A percentile compares a stretch with the other conserved stretches of the same genome.
Evolutionary conservation across 306 rosid species (phyloP).

Genomic region (Cicer chorassanicum): DNA sequence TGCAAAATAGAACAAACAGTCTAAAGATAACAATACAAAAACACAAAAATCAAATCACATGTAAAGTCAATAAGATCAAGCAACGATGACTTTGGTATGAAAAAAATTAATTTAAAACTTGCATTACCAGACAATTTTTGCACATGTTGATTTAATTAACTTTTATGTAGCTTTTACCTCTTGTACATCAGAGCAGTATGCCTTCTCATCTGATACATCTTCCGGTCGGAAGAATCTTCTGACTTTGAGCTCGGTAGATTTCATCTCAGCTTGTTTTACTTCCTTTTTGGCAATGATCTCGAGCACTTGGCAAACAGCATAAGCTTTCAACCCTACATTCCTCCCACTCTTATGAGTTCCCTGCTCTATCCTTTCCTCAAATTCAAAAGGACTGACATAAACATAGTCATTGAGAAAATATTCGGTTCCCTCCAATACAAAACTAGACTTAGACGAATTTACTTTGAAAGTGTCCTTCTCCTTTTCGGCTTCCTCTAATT

Average conservation of each 20-base stretch:
- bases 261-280: conserved; percentile 50
- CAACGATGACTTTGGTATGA: background rate
- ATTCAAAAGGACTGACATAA: conserved; percentile 67
- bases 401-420: conserved; percentile 70
- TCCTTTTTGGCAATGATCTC: conserved; percentile 63
- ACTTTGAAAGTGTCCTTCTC: conserved; percentile 64
- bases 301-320: conserved; percentile 79
- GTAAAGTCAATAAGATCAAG: background rate
- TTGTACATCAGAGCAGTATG: conserved; percentile 59
- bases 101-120: background rate
- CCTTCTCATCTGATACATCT: conserved; percentile 77
- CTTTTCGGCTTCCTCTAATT: conserved; percentile 54
- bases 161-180: conserved; percentile 48
- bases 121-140: background rate
- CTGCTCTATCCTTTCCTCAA: conserved; percentile 62
- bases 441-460: conserved; percentile 64
- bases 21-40: background rate
- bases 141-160: background rate
- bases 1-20: conserved; percentile 24
- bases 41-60: background rate
- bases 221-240: conserved; percentile 92
- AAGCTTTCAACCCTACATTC: conserved; percentile 85
- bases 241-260: conserved; percentile 70
- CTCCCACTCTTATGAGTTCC: conserved; percentile 76
- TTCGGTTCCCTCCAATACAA: conserved; percentile 60